phyloP scores from a whole-genome alignment of 371 early-diverging fungal species.

The Furculomyces boomerangus region DNA sequence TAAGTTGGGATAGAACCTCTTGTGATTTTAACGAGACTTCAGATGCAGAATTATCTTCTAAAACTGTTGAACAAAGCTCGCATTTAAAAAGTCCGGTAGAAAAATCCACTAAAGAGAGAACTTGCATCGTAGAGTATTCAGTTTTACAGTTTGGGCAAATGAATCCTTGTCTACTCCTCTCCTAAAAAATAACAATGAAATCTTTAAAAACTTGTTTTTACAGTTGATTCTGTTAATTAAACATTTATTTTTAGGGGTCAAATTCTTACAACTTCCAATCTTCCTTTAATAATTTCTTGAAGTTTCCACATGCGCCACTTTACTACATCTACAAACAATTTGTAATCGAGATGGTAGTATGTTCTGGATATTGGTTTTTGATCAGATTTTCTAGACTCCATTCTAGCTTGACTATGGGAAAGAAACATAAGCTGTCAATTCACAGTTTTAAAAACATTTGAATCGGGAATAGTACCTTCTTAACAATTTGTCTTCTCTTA shows the following conservation, averaged over 20 bases:
- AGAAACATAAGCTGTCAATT: conserved; percentile 5
- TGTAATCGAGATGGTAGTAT: conserved; percentile 81
- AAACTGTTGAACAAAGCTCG: conserved; percentile 35
- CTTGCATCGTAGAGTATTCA: conserved; percentile 36
- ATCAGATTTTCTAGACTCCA: conserved; percentile 44
- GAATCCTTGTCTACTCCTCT: conserved; percentile 53
- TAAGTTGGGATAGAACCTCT: conserved; percentile 30
- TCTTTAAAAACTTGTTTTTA: neutral
- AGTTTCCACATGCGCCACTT: conserved; percentile 82
- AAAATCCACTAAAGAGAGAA: conserved; percentile 28
- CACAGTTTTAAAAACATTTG: conserved; percentile 5
- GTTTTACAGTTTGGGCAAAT: conserved; percentile 39
- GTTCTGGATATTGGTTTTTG: conserved; percentile 42
- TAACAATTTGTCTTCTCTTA: conserved; percentile 53
- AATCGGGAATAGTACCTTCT: conserved; percentile 14
- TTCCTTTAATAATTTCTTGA: conserved; percentile 44
- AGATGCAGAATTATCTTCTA: conserved; percentile 44
- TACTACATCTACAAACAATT: conserved; percentile 78
- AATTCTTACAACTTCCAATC: conserved; percentile 30
- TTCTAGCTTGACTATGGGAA: conserved; percentile 28
- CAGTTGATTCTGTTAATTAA: neutral
- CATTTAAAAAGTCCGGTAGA: conserved; percentile 32
- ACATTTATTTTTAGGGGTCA: neutral
- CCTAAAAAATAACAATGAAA: conserved; percentile 12
- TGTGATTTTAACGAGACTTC: conserved; percentile 33